Percentiles rank a stretch among this genome's conserved stretches.
These are phyloP conservation scores for Lactarius tabidus DNA, from an alignment of 768 basidiomycete species.

Conservation along the genomic window DNA sequence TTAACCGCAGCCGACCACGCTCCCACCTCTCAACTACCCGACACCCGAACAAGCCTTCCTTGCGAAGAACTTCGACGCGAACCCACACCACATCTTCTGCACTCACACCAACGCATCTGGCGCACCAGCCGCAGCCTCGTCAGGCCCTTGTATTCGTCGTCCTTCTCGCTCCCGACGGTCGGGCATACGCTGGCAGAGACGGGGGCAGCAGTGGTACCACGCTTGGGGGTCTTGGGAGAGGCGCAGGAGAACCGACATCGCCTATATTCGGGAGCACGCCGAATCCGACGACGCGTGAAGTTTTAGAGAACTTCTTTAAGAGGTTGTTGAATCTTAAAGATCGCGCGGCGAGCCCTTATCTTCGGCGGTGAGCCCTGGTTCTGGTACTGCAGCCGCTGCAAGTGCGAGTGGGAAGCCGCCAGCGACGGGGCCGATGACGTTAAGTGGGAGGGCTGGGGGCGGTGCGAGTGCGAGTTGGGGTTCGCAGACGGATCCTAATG, in stretches of 20 bases:
- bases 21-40: conserved; percentile 75
- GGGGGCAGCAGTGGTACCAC: conserved; percentile 54
- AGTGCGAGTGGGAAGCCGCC: too few species aligned
- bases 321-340: conserved; percentile 72
- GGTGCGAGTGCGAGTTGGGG: too few species aligned
- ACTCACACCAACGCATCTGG: conserved; percentile 60
- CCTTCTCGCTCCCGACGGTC: conserved; percentile 81
- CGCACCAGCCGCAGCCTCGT: too few species aligned
- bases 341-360: conserved; percentile 38
- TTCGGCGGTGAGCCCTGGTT: conserved; percentile 34
- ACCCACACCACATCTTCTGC: conserved; percentile 86
- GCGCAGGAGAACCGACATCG: conserved; percentile 29
- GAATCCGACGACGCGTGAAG: conserved; percentile 66
- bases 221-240: conserved; percentile 16
- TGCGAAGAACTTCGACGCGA: conserved; percentile 85
- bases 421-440: too few species aligned
- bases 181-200: conserved; percentile 85
- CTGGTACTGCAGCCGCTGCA: too few species aligned
- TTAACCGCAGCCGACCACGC: conserved; percentile 49
- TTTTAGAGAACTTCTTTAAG: conserved; percentile 83
- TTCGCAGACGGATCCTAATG: too few species aligned
- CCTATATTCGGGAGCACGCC: conserved; percentile 35
- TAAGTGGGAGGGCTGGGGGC: too few species aligned
- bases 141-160: conserved; percentile 75
- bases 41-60: conserved; percentile 91